Evolutionary conservation across 768 basidiomycete genomes (phyloP).

Genomic region (Termitomyces sp.): DNA sequence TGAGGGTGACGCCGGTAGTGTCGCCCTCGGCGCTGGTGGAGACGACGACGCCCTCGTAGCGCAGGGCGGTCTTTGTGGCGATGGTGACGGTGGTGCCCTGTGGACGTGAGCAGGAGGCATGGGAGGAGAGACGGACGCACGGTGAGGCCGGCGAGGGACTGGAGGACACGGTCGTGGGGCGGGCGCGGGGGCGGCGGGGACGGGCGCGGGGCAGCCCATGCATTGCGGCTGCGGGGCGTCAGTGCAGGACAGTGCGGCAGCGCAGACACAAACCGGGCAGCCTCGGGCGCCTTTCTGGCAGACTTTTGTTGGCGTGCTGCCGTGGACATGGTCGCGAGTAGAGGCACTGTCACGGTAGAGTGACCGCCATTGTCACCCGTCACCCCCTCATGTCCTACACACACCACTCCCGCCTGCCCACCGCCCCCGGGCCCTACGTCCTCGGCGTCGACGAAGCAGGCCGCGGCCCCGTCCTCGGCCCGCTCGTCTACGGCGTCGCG

Average conservation of each 20-base stretch:
- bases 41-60: conserved; percentile 70
- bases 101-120: conserved; percentile 4
- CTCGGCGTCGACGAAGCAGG: conserved; percentile 99
- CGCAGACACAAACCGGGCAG: too few species aligned
- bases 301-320: conserved; percentile 63
- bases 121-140: conserved; percentile 38
- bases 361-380: not conserved
- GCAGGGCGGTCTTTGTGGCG: conserved; percentile 62
- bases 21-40: conserved; percentile 65
- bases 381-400: conserved; percentile 53
- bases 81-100: conserved; percentile 80
- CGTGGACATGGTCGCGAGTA: not conserved
- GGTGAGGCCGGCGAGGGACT: conserved; percentile 65
- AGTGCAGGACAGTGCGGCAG: not conserved
- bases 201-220: conserved; percentile 67
- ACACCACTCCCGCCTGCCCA: conserved; percentile 71
- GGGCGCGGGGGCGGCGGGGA: conserved; percentile 54
- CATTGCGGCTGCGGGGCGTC: conserved; percentile 36
- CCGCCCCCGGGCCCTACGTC: conserved; percentile 76
- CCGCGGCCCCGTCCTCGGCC: conserved; percentile 91
- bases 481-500: conserved; percentile 93
- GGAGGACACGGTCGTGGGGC: conserved; percentile 57
- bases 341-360: too few species aligned
- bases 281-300: conserved; percentile 45
- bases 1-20: conserved; percentile 67